These are phyloP conservation scores for Zea luxurians DNA, from an alignment of 176 grass and related monocot species.

Conservation along the genomic window DNA sequence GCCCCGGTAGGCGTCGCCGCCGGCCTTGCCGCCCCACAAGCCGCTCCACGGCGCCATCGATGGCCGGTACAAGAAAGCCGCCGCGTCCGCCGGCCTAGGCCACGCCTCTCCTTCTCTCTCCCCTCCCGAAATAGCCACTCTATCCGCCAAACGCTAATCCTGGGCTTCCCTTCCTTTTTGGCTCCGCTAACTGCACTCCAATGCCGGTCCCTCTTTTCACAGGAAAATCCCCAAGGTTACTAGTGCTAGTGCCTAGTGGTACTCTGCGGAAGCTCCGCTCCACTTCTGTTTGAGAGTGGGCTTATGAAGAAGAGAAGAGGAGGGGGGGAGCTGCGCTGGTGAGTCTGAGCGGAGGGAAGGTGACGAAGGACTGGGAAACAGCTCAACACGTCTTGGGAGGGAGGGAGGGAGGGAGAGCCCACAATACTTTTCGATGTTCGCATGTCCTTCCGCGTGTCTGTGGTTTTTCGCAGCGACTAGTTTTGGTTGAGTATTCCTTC, in stretches of 20 bases:
- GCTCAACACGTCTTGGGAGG: slow-evolving; percentile 64
- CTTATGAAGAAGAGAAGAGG: slow-evolving; percentile 27
- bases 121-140: slow-evolving; percentile 41
- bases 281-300: slow-evolving; percentile 27
- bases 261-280: slow-evolving; percentile 9
- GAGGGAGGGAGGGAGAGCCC: slow-evolving; percentile 3
- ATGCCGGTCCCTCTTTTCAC: neutral
- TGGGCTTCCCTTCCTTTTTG: slow-evolving; percentile 2
- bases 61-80: slow-evolving; percentile 45
- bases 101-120: slow-evolving; percentile 31
- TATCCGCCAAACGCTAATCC: slow-evolving; percentile 45
- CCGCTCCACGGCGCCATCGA: slow-evolving; percentile 75
- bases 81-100: slow-evolving; percentile 25
- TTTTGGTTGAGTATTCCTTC: slow-evolving; percentile 14
- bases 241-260: neutral
- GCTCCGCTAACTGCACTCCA: neutral
- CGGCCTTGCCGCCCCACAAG: slow-evolving; percentile 63
- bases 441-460: slow-evolving; percentile 24
- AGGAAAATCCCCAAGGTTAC: slow-evolving; percentile 1
- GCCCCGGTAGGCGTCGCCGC: slow-evolving; percentile 73
- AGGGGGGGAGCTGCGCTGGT: neutral
- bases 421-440: slow-evolving; percentile 13
- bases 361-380: slow-evolving; percentile 53
- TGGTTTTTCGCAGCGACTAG: neutral
- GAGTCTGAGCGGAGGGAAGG: slow-evolving; percentile 17